phyloP scores from a whole-genome alignment of 495 filamentous ascomycete genomes.

The Tuber calosporum region DNA sequence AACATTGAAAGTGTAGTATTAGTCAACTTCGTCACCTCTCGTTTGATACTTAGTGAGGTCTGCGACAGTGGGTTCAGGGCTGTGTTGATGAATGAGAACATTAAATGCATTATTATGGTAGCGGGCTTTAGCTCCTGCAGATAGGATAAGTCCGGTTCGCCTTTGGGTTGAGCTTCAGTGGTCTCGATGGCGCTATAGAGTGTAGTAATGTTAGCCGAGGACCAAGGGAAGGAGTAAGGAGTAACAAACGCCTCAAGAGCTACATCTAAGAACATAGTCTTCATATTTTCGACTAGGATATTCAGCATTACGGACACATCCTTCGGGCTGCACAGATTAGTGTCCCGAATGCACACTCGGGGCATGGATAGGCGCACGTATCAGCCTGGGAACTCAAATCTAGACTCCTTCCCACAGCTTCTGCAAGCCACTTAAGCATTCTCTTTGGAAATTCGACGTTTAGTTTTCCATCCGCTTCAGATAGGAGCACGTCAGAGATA shows the following conservation, averaged over 20 bases:
- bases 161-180: constrained; percentile 66
- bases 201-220: not conserved
- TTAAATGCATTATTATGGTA: constrained; percentile 83
- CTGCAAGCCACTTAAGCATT: constrained; percentile 96
- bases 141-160: constrained; percentile 82
- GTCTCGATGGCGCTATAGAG: constrained; percentile 58
- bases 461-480: constrained; percentile 77
- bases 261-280: constrained; percentile 89
- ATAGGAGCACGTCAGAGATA: constrained; percentile 67
- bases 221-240: not conserved
- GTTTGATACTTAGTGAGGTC: constrained; percentile 77
- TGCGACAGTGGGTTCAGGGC: constrained; percentile 87
- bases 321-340: constrained; percentile 53
- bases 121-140: constrained; percentile 68
- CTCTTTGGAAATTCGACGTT: constrained; percentile 81
- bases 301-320: constrained; percentile 79
- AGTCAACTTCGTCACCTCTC: constrained; percentile 82
- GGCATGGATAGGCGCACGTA: constrained; percentile 46
- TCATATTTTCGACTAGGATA: constrained; percentile 80
- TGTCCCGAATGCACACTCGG: not conserved
- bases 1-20: constrained; percentile 64
- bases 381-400: constrained; percentile 80
- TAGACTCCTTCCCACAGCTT: constrained; percentile 85
- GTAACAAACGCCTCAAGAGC: constrained; percentile 65
- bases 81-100: constrained; percentile 81